Conservation (phyloP, 176 grass and related monocot species). For the Canna indica region DNA sequence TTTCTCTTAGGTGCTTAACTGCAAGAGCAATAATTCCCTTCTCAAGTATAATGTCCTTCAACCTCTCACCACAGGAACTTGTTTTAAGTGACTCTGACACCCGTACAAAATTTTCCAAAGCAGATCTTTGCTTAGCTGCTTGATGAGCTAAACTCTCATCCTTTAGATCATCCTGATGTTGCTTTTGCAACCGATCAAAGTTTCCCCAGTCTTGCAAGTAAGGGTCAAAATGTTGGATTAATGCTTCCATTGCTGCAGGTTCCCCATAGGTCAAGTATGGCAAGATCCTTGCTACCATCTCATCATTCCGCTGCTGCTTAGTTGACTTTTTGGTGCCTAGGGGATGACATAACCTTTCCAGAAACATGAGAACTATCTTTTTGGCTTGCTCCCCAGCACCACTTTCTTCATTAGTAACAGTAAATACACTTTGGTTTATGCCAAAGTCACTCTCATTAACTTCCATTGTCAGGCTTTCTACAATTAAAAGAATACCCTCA, state of each 20-base stretch:
- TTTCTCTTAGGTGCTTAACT: constrained; percentile 70
- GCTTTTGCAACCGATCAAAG: constrained; percentile 69
- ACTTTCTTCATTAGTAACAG: constrained; percentile 60
- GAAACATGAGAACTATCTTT: constrained; percentile 97
- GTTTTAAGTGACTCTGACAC: constrained; percentile 98
- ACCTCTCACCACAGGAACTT: constrained; percentile 81
- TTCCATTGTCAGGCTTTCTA: constrained; percentile 95
- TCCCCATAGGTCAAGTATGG: constrained; percentile 97
- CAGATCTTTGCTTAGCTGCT: constrained; percentile 56
- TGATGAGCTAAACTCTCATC: constrained; percentile 56
- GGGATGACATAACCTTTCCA: constrained; percentile 70
- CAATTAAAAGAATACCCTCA: constrained; percentile 94
- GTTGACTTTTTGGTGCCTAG: constrained; percentile 73
- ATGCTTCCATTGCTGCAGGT: constrained; percentile 79
- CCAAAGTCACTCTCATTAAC: constrained; percentile 95
- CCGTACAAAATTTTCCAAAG: constrained; percentile 84
- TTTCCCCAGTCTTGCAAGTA: constrained; percentile 73
- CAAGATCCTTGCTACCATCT: constrained; percentile 97
- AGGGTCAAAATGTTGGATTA: constrained; percentile 92
- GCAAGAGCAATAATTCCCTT: constrained; percentile 69
- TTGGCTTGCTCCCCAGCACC: constrained; percentile 75
- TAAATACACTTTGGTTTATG: constrained; percentile 76
- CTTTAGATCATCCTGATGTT: constrained; percentile 67
- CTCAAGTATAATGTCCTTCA: constrained; percentile 94
- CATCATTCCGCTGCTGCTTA: constrained; percentile 95